phyloP scores from a whole-genome alignment of 352 stramenopile genomes.

The Pythium grandisporangium region DNA sequence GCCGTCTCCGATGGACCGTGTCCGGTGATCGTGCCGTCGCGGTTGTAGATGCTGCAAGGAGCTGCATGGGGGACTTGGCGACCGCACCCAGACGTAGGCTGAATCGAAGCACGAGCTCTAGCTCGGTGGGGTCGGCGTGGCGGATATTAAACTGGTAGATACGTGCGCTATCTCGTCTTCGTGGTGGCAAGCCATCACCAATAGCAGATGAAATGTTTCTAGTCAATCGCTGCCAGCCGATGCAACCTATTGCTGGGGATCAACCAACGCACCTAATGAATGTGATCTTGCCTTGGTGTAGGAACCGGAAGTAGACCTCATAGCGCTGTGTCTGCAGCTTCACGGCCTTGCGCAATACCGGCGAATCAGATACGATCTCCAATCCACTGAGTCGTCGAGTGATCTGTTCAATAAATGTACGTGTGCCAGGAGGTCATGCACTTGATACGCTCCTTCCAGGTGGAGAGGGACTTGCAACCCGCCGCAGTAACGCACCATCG shows the following conservation, averaged over 20 bases:
- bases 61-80: constrained; percentile 22
- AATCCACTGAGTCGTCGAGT: constrained; percentile 42
- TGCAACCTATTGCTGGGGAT: too few species aligned
- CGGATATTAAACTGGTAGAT: constrained; percentile 65
- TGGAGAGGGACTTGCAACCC: too few species aligned
- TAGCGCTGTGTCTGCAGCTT: constrained; percentile 33
- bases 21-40: not conserved
- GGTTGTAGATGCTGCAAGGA: not conserved
- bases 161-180: constrained; percentile 29
- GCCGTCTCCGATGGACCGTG: not conserved
- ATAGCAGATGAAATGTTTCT: too few species aligned
- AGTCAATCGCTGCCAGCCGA: too few species aligned
- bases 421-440: too few species aligned
- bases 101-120: constrained; percentile 39
- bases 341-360: constrained; percentile 40
- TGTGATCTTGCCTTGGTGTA: constrained; percentile 44
- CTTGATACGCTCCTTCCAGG: too few species aligned
- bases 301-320: constrained; percentile 66
- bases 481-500: constrained; percentile 12
- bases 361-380: constrained; percentile 39
- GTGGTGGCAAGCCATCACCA: not conserved
- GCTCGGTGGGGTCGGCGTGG: constrained; percentile 23
- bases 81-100: constrained; percentile 35
- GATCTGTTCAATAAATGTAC: constrained; percentile 3
- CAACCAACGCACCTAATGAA: constrained; percentile 45